phyloP scores from a whole-genome alignment of 108 stramenopile species.

The Stephanodiscus minutulus region DNA sequence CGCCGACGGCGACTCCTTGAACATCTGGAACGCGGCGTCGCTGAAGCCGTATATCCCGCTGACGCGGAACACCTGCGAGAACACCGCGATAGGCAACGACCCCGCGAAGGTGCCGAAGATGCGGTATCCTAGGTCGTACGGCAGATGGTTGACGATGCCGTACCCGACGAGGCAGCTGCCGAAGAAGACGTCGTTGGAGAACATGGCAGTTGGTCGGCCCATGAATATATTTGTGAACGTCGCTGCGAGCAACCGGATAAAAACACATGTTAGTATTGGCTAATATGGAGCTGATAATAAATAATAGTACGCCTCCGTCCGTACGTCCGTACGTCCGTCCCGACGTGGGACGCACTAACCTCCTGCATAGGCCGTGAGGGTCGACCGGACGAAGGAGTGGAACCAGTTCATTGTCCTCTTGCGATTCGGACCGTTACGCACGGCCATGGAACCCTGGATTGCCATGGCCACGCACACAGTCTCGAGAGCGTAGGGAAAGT shows the following conservation, averaged over 20 bases:
- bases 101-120: slow-evolving; percentile 52
- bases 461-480: not conserved
- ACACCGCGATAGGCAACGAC: slow-evolving; percentile 47
- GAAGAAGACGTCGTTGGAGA: slow-evolving; percentile 71
- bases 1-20: slow-evolving; percentile 61
- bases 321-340: too few relatives aligned
- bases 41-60: slow-evolving; percentile 62
- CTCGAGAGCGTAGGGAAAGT: not conserved
- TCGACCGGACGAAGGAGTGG: slow-evolving; percentile 74
- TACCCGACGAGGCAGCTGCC: slow-evolving; percentile 64
- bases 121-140: slow-evolving; percentile 67
- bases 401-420: slow-evolving; percentile 69
- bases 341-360: too few relatives aligned
- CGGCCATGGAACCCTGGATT: slow-evolving; percentile 60
- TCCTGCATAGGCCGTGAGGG: slow-evolving; percentile 71
- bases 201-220: slow-evolving; percentile 83
- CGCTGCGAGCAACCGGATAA: too few relatives aligned
- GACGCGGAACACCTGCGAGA: slow-evolving; percentile 71
- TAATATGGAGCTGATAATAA: too few relatives aligned
- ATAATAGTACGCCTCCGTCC: too few relatives aligned
- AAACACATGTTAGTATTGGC: too few relatives aligned
- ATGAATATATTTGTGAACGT: slow-evolving; percentile 73
- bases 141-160: slow-evolving; percentile 63
- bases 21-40: slow-evolving; percentile 50
- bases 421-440: slow-evolving; percentile 72